These are phyloP conservation scores for Blastobotrys persicus DNA, from an alignment of 1,139 yeast species.

Conservation along the genomic window DNA sequence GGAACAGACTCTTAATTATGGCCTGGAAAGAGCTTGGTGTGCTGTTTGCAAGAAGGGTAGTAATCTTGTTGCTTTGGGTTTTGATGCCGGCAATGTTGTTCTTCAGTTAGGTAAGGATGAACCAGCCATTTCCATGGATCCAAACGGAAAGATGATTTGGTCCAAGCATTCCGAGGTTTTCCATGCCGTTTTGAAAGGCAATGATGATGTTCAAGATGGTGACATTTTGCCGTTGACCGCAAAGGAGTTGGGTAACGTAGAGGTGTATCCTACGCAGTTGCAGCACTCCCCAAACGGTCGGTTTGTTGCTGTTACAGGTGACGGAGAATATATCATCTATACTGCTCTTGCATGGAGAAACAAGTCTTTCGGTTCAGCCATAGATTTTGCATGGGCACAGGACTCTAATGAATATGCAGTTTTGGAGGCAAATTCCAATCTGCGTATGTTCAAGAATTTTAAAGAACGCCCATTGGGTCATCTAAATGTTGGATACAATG, in stretches of 20 bases:
- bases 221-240: slow-evolving; percentile 71
- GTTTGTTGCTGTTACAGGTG: slow-evolving; percentile 95
- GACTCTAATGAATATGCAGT: slow-evolving; percentile 87
- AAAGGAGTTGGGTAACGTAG: slow-evolving; percentile 89
- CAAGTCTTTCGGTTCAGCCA: slow-evolving; percentile 85
- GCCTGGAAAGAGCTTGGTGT: slow-evolving; percentile 97
- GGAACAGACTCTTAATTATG: slow-evolving; percentile 86
- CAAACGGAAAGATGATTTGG: slow-evolving; percentile 86
- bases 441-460: slow-evolving; percentile 78
- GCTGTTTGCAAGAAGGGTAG: slow-evolving; percentile 73
- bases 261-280: slow-evolving; percentile 84
- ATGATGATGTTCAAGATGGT: slow-evolving; percentile 59
- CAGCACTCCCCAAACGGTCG: slow-evolving; percentile 96
- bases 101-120: slow-evolving; percentile 89
- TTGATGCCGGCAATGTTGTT: slow-evolving; percentile 89
- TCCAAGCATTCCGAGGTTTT: slow-evolving; percentile 88
- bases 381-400: slow-evolving; percentile 92
- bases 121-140: slow-evolving; percentile 91
- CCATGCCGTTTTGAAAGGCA: slow-evolving; percentile 71
- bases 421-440: slow-evolving; percentile 63
- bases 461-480: slow-evolving; percentile 69
- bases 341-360: slow-evolving; percentile 98
- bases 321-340: slow-evolving; percentile 94
- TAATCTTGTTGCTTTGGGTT: slow-evolving; percentile 85
- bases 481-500: slow-evolving; percentile 56